These are phyloP conservation scores for Fusarium globosum DNA, from an alignment of 2,329 filamentous ascomycete species.

Conservation along the genomic window DNA sequence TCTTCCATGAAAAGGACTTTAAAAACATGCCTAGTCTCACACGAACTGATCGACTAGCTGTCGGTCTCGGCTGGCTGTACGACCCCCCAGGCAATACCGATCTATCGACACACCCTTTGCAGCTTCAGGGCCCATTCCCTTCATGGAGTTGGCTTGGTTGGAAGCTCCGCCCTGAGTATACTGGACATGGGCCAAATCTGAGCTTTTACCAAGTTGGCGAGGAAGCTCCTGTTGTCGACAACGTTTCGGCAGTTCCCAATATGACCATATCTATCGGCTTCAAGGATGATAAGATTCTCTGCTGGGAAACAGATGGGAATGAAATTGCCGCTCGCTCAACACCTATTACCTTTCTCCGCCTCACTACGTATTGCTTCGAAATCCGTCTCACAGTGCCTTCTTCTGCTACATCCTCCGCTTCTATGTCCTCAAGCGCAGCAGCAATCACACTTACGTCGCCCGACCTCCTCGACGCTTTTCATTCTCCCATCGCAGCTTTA, in stretches of 20 bases:
- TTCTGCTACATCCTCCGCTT: conserved; percentile 19
- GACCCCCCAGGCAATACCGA: conserved; percentile 39
- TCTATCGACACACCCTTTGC: conserved; percentile 41
- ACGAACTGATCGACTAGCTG: conserved; percentile 50
- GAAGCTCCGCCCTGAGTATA: conserved; percentile 44
- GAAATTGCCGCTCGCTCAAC: conserved; percentile 44
- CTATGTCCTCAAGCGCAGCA: conserved; percentile 14
- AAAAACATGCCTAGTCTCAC: conserved; percentile 43
- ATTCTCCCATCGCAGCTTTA: conserved; percentile 35
- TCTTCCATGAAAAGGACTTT: conserved; percentile 50
- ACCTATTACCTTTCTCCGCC: conserved; percentile 48
- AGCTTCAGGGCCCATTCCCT: conserved; percentile 46
- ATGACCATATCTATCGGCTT: conserved; percentile 52
- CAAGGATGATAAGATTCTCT: conserved; percentile 47
- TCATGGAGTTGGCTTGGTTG: conserved; percentile 55
- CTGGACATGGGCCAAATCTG: conserved; percentile 45
- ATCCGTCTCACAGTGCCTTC: conserved; percentile 40
- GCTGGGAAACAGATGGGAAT: conserved; percentile 52
- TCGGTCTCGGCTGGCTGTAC: conserved; percentile 51
- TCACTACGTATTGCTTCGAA: conserved; percentile 51
- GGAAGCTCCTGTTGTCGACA: conserved; percentile 43
- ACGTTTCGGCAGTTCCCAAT: conserved; percentile 47
- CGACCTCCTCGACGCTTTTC: conserved; percentile 38
- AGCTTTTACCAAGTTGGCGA: conserved; percentile 48
- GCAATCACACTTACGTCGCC: conserved; percentile 36